Evolutionary conservation across 2,329 filamentous ascomycete species (phyloP), one percentile per base, ranked within the genome.

Genomic region (Colletotrichum orbiculare): DNA sequence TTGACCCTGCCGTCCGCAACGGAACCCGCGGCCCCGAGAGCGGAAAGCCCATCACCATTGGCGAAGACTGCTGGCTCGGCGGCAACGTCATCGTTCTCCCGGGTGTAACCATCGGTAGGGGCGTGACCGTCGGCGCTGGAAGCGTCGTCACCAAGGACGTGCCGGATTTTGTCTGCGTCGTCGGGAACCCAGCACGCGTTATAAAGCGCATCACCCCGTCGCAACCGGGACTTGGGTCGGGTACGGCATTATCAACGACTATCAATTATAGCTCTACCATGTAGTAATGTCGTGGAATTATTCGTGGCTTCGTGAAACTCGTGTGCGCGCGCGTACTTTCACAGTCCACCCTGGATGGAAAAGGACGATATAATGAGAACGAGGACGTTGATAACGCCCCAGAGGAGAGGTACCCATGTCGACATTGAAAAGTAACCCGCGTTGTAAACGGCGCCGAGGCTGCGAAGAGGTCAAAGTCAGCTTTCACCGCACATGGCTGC

Each of bases 341-440:
- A 97, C 67, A 97, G 83, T 43, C 92, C 94, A 53, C 94, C 93
- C 74, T 96, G 93, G 55, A 97, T 94, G n/a, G 93, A 92, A 76
- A 97, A 97, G 4, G 93, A 96, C 6, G 93, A 96, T 67, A 97
- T 82, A 54, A 97, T 88, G 49, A 97, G 81, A 37, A 96, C 85
- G 50, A 97, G 77, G 9, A 95, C 89, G 75, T 93, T 97, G 76
- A 95, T 91, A 73, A 92, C 85, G 1, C 89, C 92, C 94, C 94
- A 97, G 25, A 94, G 86, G 73, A 96, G 91, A 0, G 94, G 94
- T 55, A 97, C 92, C 94, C 94, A 97, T 0, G 94, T 97, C 49
- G 93, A 95, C 93, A 97, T 96, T 72, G 89, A 85, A 75, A 95
- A 97, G 77, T 91, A 93, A 47, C 93, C 94, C 2, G 91, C 87